Evolutionary conservation across 768 basidiomycete species (phyloP).

Genomic region (Tricholoma hemisulphureum): DNA sequence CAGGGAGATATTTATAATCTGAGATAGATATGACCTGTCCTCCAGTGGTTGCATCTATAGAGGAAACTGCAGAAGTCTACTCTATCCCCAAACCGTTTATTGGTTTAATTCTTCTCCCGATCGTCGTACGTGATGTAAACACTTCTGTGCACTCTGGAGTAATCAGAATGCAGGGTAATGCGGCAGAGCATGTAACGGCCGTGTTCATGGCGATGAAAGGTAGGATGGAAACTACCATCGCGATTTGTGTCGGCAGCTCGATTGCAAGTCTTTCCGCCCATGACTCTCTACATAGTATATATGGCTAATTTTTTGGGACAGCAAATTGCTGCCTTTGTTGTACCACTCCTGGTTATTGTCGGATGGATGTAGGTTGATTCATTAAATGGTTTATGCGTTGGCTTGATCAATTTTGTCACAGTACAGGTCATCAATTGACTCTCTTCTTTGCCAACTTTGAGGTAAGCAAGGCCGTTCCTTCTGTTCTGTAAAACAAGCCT

Average conservation of each 20-base stretch:
- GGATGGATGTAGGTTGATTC: conserved; percentile 71
- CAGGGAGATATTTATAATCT: background rate
- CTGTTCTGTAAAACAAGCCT: background rate
- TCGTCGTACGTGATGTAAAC: conserved; percentile 57
- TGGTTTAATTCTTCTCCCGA: conserved; percentile 81
- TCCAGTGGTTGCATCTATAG: conserved; percentile 85
- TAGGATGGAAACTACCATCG: conserved; percentile 66
- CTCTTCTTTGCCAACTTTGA: conserved; percentile 87
- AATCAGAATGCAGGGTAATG: conserved; percentile 53
- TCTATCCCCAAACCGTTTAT: conserved; percentile 83
- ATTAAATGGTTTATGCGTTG: conserved; percentile 7
- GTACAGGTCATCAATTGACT: conserved; percentile 68
- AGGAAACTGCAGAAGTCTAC: conserved; percentile 83
- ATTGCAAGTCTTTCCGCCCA: conserved; percentile 50
- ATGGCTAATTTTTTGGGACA: conserved; percentile 21
- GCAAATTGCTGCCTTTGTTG: conserved; percentile 86
- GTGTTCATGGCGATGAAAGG: conserved; percentile 87
- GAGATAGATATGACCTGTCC: conserved; percentile 28
- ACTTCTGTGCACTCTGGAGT: background rate
- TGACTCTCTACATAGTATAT: background rate
- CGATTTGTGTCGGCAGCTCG: conserved; percentile 77
- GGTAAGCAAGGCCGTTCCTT: conserved; percentile 35
- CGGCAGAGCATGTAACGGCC: conserved; percentile 82
- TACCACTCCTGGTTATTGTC: conserved; percentile 84
- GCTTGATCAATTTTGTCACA: conserved; percentile 21